Evolutionary conservation across 1,284 basidiomycete species (phyloP).

Genomic region (Cryptococcus sp.): DNA sequence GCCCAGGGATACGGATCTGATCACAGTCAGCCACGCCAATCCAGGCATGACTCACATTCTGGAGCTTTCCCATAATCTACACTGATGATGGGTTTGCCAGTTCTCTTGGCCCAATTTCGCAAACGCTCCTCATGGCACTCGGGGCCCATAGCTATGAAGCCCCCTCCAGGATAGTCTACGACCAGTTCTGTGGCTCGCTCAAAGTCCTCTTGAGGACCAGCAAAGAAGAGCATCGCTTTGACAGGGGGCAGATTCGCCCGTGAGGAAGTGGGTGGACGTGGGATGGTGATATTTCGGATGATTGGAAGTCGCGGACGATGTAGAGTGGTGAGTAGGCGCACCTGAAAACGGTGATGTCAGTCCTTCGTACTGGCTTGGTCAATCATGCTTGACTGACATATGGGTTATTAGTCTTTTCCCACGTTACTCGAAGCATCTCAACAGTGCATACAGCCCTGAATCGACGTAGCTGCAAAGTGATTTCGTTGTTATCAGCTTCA

Average conservation of each 20-base stretch:
- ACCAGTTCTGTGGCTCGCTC: conserved; percentile 73
- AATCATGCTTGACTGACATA: conserved; percentile 61
- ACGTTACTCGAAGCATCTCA: conserved; percentile 90
- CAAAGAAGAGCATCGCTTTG: conserved; percentile 81
- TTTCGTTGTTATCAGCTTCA: conserved; percentile 1
- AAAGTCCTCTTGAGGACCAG: conserved; percentile 69
- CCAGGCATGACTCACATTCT: conserved; percentile 66
- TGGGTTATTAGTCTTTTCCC: conserved; percentile 96
- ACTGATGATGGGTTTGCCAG: conserved; percentile 76
- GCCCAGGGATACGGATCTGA: conserved; percentile 92
- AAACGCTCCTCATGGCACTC: conserved; percentile 96
- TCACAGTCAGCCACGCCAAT: background rate
- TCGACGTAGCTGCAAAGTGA: conserved; percentile 68
- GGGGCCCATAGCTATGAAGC: conserved; percentile 93
- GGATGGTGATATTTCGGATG: conserved; percentile 73
- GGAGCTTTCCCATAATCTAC: conserved; percentile 96
- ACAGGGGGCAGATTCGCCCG: conserved; percentile 72
- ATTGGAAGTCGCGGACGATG: conserved; percentile 66
- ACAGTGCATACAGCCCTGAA: conserved; percentile 91
- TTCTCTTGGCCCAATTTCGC: conserved; percentile 77
- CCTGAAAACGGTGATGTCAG: conserved; percentile 53
- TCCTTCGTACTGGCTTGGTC: background rate
- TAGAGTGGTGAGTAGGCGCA: conserved; percentile 66
- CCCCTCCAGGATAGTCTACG: conserved; percentile 91
- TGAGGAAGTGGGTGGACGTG: conserved; percentile 73